phyloP scores from a whole-genome alignment of 1,284 basidiomycete genomes.

The Wallemia mellicola region DNA sequence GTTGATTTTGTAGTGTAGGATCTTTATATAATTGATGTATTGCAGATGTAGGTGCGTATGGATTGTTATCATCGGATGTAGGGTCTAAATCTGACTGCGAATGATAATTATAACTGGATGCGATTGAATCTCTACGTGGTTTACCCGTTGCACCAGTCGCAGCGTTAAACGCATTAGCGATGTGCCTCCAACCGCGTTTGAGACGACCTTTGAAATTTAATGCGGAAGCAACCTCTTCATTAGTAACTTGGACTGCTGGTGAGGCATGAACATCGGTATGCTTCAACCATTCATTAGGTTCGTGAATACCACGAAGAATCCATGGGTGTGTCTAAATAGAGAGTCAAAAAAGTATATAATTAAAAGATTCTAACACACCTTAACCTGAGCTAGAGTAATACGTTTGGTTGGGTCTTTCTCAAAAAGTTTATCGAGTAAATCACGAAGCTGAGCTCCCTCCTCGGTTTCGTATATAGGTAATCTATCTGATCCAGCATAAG shows the following conservation, averaged over 20 bases:
- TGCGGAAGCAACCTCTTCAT: slow-evolving; percentile 50
- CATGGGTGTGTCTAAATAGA: slow-evolving; percentile 24
- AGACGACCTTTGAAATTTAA: not conserved
- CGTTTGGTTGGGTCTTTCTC: slow-evolving; percentile 53
- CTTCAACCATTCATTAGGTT: slow-evolving; percentile 44
- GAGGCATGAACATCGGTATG: slow-evolving; percentile 34
- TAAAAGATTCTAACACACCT: slow-evolving; percentile 24
- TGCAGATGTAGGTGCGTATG: not conserved
- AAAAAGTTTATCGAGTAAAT: slow-evolving; percentile 42
- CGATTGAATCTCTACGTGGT: not conserved
- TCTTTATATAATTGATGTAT: not conserved
- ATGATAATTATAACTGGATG: not conserved
- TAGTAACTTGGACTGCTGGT: slow-evolving; percentile 34
- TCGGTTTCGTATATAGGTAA: slow-evolving; percentile 17
- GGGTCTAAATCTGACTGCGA: not conserved
- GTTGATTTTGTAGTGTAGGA: not conserved
- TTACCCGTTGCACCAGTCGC: not conserved
- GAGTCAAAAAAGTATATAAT: not conserved
- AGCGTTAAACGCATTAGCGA: not conserved
- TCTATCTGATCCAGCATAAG: slow-evolving; percentile 41
- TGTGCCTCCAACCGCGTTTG: slow-evolving; percentile 2
- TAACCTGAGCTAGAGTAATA: slow-evolving; percentile 54
- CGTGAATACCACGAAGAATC: slow-evolving; percentile 41
- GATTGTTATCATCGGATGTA: not conserved
- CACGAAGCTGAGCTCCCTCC: slow-evolving; percentile 27